Base-by-base conservation (phyloP, 176 grass and related monocot genomes). In the Bolboschoenus planiculmis region DNA sequence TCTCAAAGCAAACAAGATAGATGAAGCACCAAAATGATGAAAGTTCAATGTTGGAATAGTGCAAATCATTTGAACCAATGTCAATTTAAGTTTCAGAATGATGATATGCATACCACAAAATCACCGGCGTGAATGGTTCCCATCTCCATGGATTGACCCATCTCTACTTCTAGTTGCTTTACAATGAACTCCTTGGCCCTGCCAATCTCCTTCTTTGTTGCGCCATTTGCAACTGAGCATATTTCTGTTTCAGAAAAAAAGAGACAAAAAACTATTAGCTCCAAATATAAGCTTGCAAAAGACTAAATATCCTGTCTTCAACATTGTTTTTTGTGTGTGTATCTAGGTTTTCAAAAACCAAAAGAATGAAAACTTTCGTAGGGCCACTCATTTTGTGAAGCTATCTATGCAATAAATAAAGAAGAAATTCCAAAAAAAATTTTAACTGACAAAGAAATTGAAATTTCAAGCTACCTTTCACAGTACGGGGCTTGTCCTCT, bases 71-170 rank as follows among this genome's bases (percentile, higher is more conserved):
- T 58, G 3, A 50, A 82, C 5, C 3, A 15, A 35, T 43, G 43
- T 33, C 42, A 66, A 37, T 23, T 80, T 27, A 42, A 71, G 43
- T 61, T 26, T 76, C 55, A 55, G n/a, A 78, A 39, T 46, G 30
- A 75, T 43, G 43, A 71, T 63, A 59, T 82, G 60, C 90, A 37
- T 67, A 97, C 93, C 87, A 97, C 85, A 83, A 93, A 97, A 91
- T 93, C 91, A 80, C 85, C 91, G 37, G 91, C 91, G 81, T 97
- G 91, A 64, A 97, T 93, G 71, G 93, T 93, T 85, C 93, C 89
- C 91, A 93, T 97, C 87, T 97, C 93, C 93, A 97, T 97, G 56
- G 93, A 93, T 78, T 93, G 88, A 53, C 93, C 93, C 93, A 97
- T 97, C 63, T 97, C 93, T 84, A 93, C 93, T 93, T 97, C 91